These are phyloP conservation scores for Crucihimalaya himalaica DNA, from an alignment of 345 rosid species.

Conservation along the genomic window DNA sequence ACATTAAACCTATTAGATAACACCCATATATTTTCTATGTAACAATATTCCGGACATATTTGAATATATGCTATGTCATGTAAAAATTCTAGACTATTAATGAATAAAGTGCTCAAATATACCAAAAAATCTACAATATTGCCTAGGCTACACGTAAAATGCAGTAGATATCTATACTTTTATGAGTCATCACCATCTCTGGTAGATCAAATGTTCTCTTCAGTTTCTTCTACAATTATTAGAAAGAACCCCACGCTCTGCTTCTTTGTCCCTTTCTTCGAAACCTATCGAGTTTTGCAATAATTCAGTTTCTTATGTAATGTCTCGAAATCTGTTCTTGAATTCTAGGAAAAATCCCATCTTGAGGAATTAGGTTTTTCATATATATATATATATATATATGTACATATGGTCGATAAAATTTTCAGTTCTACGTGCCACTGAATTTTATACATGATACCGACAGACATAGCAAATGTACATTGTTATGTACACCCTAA, in stretches of 20 bases:
- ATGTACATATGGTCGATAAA: neutral
- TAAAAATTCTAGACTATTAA: neutral
- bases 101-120: conserved; percentile 3
- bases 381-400: neutral
- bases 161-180: conserved; percentile 5
- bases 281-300: conserved; percentile 12
- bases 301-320: conserved; percentile 20
- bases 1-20: neutral
- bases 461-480: conserved; percentile 3
- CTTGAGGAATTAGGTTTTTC: neutral
- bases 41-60: neutral
- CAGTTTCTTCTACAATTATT: conserved; percentile 36
- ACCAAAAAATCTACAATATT: conserved; percentile 9
- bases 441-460: neutral
- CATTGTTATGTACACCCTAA: neutral
- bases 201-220: conserved; percentile 21
- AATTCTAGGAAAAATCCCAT: conserved; percentile 27
- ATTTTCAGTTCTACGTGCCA: neutral
- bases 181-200: conserved; percentile 33
- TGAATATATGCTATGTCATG: conserved; percentile 4
- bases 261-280: conserved; percentile 35
- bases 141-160: conserved; percentile 26
- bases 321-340: conserved; percentile 34
- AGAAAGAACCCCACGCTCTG: conserved; percentile 39
- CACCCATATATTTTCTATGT: neutral